Evolutionary conservation across 768 basidiomycete genomes (phyloP).

Genomic region (Tephrocybe sp.): DNA sequence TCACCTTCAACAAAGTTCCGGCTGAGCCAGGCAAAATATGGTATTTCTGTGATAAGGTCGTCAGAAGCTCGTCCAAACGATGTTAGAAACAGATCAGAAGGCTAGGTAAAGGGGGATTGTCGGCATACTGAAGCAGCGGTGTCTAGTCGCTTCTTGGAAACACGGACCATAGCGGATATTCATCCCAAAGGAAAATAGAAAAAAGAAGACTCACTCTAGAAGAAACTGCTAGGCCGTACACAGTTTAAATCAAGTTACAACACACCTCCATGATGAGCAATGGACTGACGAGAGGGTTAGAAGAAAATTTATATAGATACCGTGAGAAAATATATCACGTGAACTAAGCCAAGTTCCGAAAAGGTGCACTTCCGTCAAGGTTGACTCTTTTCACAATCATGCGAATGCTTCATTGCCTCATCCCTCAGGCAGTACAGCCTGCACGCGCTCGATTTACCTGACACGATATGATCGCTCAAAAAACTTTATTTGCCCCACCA

Average conservation of each 20-base stretch:
- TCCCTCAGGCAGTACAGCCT: too few species aligned
- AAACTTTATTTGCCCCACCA: too few species aligned
- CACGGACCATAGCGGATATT: constrained; percentile 89
- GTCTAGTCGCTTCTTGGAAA: constrained; percentile 91
- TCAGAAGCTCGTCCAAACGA: constrained; percentile 17
- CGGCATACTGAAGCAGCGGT: constrained; percentile 75
- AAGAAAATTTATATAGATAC: constrained; percentile 12
- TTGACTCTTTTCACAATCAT: too few species aligned
- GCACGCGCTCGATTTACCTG: too few species aligned
- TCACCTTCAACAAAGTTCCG: constrained; percentile 12
- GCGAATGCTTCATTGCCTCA: too few species aligned
- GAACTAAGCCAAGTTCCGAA: not conserved
- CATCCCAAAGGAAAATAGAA: constrained; percentile 50
- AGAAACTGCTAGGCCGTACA: not conserved
- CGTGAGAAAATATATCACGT: constrained; percentile 11
- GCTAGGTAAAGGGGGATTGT: constrained; percentile 72
- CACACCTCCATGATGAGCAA: too few species aligned
- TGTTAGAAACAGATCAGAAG: constrained; percentile 72
- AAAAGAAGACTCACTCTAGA: constrained; percentile 5
- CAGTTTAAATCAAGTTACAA: too few species aligned
- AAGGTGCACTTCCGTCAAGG: too few species aligned
- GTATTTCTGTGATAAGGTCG: too few species aligned
- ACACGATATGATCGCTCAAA: too few species aligned
- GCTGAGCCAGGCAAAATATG: too few species aligned
- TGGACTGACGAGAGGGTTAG: not conserved